Conservation (phyloP, 2,329 filamentous ascomycete genomes). For the Pestalotiopsis sp. region DNA sequence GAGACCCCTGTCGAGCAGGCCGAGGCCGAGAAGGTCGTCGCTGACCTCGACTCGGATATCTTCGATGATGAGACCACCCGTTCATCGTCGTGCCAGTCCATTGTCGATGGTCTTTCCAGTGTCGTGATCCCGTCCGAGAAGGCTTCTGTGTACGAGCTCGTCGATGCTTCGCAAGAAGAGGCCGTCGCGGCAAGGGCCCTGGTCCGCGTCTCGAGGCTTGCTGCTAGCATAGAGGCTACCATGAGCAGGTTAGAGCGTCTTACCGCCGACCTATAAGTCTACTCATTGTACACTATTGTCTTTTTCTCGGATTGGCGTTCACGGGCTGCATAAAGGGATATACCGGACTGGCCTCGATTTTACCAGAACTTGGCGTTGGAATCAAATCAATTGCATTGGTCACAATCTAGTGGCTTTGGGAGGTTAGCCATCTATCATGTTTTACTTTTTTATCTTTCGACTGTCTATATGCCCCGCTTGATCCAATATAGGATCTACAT, state of each 20-base stretch:
- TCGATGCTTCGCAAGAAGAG: constrained; percentile 58
- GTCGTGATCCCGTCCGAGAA: constrained; percentile 65
- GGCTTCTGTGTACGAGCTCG: constrained; percentile 64
- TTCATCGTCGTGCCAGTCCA: constrained; percentile 38
- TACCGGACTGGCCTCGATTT: constrained; percentile 6
- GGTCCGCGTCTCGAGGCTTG: constrained; percentile 53
- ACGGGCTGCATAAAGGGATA: constrained; percentile 3
- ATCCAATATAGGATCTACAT: neutral
- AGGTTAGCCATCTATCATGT: neutral
- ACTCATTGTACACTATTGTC: constrained; percentile 1
- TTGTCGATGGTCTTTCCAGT: constrained; percentile 43
- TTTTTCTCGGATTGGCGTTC: neutral
- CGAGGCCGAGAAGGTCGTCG: constrained; percentile 26
- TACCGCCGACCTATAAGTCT: constrained; percentile 30
- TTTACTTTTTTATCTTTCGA: neutral
- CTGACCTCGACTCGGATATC: constrained; percentile 55
- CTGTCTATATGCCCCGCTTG: constrained; percentile 7
- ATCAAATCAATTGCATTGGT: constrained; percentile 2
- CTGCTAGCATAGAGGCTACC: constrained; percentile 39
- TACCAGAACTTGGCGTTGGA: constrained; percentile 2
- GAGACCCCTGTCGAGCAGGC: constrained; percentile 28
- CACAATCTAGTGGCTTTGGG: neutral
- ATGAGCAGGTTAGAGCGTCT: constrained; percentile 40
- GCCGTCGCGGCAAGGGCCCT: constrained; percentile 45
- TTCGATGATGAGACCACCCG: constrained; percentile 53